Percentiles rank a stretch among this genome's conserved stretches.
Conservation (phyloP, 2,329 filamentous ascomycete genomes). For the Xylariaceae sp. region DNA sequence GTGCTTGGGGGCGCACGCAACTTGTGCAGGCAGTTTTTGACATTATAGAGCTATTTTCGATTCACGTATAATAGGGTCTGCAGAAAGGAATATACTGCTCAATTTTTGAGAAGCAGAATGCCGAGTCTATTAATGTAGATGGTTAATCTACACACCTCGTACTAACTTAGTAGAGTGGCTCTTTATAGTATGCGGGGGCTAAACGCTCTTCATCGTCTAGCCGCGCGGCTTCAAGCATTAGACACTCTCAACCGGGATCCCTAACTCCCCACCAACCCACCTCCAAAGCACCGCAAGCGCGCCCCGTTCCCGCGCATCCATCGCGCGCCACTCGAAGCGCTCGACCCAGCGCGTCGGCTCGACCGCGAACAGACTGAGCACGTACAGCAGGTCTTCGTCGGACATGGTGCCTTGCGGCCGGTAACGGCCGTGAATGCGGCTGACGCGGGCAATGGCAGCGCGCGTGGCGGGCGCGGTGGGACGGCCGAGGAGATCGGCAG, state of each 20-base stretch:
- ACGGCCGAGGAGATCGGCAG: slow-evolving; percentile 4
- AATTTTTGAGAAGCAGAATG: too few relatives aligned
- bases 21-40: background rate
- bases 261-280: slow-evolving; percentile 12
- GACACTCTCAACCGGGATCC: slow-evolving; percentile 8
- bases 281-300: slow-evolving; percentile 25
- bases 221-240: background rate
- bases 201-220: background rate
- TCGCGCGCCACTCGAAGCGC: slow-evolving; percentile 17
- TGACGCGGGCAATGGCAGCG: slow-evolving; percentile 20
- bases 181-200: background rate
- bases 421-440: slow-evolving; percentile 20
- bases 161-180: too few relatives aligned
- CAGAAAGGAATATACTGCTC: too few relatives aligned
- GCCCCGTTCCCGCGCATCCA: slow-evolving; percentile 10
- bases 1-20: background rate
- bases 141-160: too few relatives aligned
- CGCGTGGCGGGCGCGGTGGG: background rate
- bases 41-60: background rate
- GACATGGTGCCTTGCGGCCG: slow-evolving; percentile 23
- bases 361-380: slow-evolving; percentile 13
- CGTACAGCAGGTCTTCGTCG: slow-evolving; percentile 25
- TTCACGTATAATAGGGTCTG: background rate
- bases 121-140: too few relatives aligned
- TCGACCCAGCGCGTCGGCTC: slow-evolving; percentile 14